Evolutionary conservation across 2,329 filamentous ascomycete genomes (phyloP).

Genomic region (Cytospora mali): DNA sequence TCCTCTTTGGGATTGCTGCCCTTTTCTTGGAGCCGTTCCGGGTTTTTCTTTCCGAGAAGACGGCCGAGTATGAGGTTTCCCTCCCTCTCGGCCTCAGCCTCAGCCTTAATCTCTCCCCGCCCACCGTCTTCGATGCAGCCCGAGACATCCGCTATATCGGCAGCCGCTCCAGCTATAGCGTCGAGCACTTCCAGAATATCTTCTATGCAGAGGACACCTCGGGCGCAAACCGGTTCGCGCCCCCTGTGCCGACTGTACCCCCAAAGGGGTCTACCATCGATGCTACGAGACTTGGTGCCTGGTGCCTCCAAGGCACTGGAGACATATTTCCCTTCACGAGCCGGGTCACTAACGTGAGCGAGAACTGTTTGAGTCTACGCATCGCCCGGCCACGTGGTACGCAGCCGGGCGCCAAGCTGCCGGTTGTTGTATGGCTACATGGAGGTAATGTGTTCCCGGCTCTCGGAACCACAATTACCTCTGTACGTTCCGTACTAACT

Average conservation of each 20-base stretch:
- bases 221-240: conserved; percentile 37
- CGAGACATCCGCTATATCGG: conserved; percentile 34
- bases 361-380: conserved; percentile 34
- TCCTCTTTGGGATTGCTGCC: conserved; percentile 8
- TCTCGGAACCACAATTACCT: background rate
- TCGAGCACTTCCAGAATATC: conserved; percentile 39
- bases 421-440: conserved; percentile 34
- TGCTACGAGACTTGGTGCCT: conserved; percentile 35
- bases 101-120: background rate
- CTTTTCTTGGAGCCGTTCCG: background rate
- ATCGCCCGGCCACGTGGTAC: conserved; percentile 31
- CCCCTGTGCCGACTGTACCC: conserved; percentile 33
- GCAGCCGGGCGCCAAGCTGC: conserved; percentile 26
- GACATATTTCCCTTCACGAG: conserved; percentile 32
- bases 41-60: background rate
- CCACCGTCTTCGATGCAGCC: conserved; percentile 11
- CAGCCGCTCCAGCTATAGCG: conserved; percentile 29
- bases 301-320: conserved; percentile 35
- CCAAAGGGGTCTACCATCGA: conserved; percentile 32
- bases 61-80: background rate
- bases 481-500: background rate
- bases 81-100: background rate
- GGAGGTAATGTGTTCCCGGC: conserved; percentile 28
- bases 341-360: conserved; percentile 32
- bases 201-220: conserved; percentile 37